Evolutionary conservation across 148 eudicot species (phyloP).

Genomic region (Hydrangea macrophylla): DNA sequence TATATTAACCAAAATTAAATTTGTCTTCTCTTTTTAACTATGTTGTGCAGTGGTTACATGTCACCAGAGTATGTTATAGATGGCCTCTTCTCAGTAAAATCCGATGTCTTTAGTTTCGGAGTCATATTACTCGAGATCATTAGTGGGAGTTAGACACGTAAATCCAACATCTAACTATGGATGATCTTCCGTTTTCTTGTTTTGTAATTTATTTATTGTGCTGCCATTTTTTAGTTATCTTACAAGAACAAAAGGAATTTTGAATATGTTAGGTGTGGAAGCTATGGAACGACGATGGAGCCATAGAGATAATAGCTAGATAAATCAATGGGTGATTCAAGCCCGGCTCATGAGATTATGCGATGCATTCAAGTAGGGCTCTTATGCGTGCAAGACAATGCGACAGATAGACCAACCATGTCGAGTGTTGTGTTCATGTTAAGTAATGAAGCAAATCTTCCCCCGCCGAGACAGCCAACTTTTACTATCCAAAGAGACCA

Average conservation of each 20-base stretch:
- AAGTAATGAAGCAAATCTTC: constrained; percentile 29
- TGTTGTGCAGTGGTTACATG: constrained; percentile 15
- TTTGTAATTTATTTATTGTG: not conserved
- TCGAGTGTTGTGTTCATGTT: constrained; percentile 39
- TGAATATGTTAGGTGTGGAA: constrained; percentile 33
- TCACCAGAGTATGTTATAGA: constrained; percentile 17
- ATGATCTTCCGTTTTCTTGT: not conserved
- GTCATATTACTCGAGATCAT: constrained; percentile 11
- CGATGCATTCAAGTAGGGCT: constrained; percentile 33
- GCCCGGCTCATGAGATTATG: constrained; percentile 16
- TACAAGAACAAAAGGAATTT: not conserved
- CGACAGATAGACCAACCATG: constrained; percentile 46
- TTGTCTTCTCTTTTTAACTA: not conserved
- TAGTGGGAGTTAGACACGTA: constrained; percentile 19
- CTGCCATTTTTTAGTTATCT: not conserved
- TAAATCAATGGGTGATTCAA: constrained; percentile 13
- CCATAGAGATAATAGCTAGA: constrained; percentile 31
- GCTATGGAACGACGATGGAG: constrained; percentile 29
- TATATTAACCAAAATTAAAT: no score
- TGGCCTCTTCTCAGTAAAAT: constrained; percentile 17
- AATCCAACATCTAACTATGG: not conserved
- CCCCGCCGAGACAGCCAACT: constrained; percentile 38
- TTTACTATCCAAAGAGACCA: constrained; percentile 8
- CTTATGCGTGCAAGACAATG: constrained; percentile 41
- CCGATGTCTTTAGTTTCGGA: constrained; percentile 21